Evolutionary conservation across 331 rosid species (phyloP), one percentile per base, ranked within the genome.

Genomic region (Spiraea crenata): DNA sequence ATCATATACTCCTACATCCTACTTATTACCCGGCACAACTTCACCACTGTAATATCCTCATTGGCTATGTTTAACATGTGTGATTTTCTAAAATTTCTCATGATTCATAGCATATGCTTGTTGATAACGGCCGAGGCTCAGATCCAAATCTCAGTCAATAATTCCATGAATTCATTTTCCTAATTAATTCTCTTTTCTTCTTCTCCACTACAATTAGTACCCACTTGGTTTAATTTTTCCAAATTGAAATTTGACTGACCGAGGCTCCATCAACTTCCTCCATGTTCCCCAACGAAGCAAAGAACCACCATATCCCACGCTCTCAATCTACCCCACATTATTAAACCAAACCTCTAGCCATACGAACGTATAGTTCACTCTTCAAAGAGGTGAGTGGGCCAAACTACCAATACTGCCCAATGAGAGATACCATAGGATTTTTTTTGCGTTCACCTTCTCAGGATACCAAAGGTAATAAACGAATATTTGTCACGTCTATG

Each of bases 71-170:
- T 25, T 25, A 25, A 2, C 31, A 25, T 25, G 2, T 25, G 31
- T 25, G 31, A 25, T 25, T 17, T 39, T 61, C 7, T 15, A 7
- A 34, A 3, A 17, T 38, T 39, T 39, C 45, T 19, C 68, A 12
- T 19, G 12, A 19, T 63, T 5, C 1, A 17, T 16, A 57, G 49
- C 49, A 45, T 10, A 49, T 49, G 54, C 54, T 49, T 49, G 13
- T 49, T 49, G 4, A 15, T 49, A 62, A 71, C 57, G 50, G 51
- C 5, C 51, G 35, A 63, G 55, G 57, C 63, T 58, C 71, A 77
- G 81, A 78, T 80, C 84, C 82, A 82, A 86, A 80, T 77, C 85
- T 66, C 57, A 57, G 55, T 84, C 81, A 80, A 79, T 63, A 66
- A 77, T 71, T 77, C 73, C 49, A 5, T 1, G 40, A 49, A 50